Conservation (phyloP, 2,329 filamentous ascomycete species). For the Ascochyta fabae region DNA sequence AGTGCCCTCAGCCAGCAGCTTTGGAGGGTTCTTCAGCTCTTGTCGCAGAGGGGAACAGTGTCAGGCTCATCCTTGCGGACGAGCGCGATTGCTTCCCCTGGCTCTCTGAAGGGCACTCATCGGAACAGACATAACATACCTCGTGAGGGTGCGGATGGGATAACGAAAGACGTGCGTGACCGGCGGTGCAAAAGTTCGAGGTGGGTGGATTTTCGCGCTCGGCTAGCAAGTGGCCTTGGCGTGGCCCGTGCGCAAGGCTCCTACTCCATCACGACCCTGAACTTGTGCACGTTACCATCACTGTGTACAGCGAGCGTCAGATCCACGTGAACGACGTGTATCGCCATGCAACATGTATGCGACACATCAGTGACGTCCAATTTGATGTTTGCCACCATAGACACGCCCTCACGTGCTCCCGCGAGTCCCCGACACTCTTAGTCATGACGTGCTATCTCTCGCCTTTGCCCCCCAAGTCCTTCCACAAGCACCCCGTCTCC, state of each 20-base stretch:
- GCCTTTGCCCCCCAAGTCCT: slow-evolving; percentile 19
- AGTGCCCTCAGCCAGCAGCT: slow-evolving; percentile 65
- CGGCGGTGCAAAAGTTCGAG: slow-evolving; percentile 34
- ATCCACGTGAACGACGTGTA: too few relatives aligned
- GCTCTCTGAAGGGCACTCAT: slow-evolving; percentile 60
- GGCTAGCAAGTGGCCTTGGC: slow-evolving; percentile 24
- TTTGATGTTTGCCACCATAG: slow-evolving; percentile 1
- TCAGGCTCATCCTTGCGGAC: slow-evolving; percentile 45
- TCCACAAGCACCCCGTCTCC: slow-evolving; percentile 1
- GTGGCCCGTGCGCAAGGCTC: slow-evolving; percentile 12
- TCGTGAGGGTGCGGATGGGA: slow-evolving; percentile 40
- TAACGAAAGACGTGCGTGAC: slow-evolving; percentile 27
- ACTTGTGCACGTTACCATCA: slow-evolving; percentile 2
- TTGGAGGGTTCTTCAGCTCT: slow-evolving; percentile 72
- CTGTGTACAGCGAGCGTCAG: neutral
- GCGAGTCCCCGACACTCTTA: slow-evolving; percentile 30
- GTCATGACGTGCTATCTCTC: slow-evolving; percentile 43
- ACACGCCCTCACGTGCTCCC: slow-evolving; percentile 31
- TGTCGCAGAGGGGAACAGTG: slow-evolving; percentile 57
- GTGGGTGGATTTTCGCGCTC: slow-evolving; percentile 28
- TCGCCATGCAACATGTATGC: neutral
- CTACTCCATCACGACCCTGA: slow-evolving; percentile 8
- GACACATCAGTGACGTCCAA: neutral
- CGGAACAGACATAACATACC: slow-evolving; percentile 43
- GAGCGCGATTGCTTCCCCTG: slow-evolving; percentile 54